Percentiles rank a stretch among this genome's conserved stretches.
Conservation (phyloP, 345 rosid species). For the Hibiscus tridactylites region DNA sequence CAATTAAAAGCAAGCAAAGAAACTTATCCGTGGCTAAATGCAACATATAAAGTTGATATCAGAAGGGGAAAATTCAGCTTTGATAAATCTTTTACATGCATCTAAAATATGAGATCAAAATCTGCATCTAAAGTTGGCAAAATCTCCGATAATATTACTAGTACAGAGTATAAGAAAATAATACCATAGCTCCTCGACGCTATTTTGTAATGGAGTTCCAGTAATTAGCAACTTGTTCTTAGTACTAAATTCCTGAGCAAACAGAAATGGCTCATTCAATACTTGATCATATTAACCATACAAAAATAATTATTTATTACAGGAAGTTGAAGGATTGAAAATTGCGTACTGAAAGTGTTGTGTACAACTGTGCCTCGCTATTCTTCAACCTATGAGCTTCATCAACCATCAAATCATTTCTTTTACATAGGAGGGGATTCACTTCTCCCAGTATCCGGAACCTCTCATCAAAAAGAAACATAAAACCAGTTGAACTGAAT, state of each 20-base stretch:
- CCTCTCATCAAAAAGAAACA: too few relatives aligned
- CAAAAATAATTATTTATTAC: not conserved
- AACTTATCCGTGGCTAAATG: not conserved
- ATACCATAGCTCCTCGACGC: conserved; percentile 98
- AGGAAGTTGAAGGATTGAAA: conserved; percentile 2
- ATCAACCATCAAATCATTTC: conserved; percentile 98
- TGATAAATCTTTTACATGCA: not conserved
- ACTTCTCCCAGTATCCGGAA: too few relatives aligned
- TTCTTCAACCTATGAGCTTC: conserved; percentile 99
- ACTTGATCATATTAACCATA: conserved; percentile 12
- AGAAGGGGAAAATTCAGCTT: not conserved
- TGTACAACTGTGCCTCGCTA: conserved; percentile 96
- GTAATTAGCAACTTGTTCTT: conserved; percentile 96
- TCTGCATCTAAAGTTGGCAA: not conserved
- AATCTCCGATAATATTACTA: not conserved
- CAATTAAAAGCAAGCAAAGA: not conserved
- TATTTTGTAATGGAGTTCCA: conserved; percentile 97
- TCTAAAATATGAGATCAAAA: not conserved
- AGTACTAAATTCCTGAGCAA: conserved; percentile 82
- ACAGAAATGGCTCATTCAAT: conserved; percentile 6
- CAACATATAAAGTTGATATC: not conserved
- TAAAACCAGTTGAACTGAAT: too few relatives aligned
- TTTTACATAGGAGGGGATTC: too few relatives aligned
- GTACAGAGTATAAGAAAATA: conserved; percentile 8
- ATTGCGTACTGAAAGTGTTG: conserved; percentile 66